These are phyloP conservation scores for Exophiala sp. DNA, from an alignment of 2,329 filamentous ascomycete genomes.

Conservation along the genomic window DNA sequence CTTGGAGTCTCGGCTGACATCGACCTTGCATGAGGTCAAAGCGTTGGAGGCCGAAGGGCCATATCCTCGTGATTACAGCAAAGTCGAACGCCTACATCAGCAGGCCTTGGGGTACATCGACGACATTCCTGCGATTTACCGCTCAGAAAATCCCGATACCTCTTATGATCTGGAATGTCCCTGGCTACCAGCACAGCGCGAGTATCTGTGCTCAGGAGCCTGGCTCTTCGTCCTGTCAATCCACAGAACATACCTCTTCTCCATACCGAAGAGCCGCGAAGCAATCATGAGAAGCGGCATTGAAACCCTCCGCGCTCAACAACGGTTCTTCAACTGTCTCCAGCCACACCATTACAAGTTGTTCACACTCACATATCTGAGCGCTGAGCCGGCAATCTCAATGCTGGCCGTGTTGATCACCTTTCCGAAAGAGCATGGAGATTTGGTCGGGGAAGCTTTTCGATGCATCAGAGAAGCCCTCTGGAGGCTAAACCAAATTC, in stretches of 20 bases:
- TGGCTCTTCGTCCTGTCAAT: constrained; percentile 11
- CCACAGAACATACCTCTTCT: constrained; percentile 13
- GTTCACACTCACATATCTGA: constrained; percentile 10
- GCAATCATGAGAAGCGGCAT: constrained; percentile 7
- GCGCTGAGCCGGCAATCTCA: constrained; percentile 8
- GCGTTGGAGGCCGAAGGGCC: constrained; percentile 9
- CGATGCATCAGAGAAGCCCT: constrained; percentile 6
- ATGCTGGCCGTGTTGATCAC: constrained; percentile 14
- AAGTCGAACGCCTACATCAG: constrained; percentile 10
- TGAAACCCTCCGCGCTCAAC: constrained; percentile 8
- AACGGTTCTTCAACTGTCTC: constrained; percentile 3
- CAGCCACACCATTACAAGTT: constrained; percentile 8
- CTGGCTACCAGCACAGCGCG: constrained; percentile 5
- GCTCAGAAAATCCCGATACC: constrained; percentile 5
- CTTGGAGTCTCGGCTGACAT: constrained; percentile 7
- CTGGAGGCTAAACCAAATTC: constrained; percentile 7
- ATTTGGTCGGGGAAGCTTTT: constrained; percentile 5
- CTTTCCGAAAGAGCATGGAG: constrained; percentile 5
- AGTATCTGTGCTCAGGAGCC: constrained; percentile 7
- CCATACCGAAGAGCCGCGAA: constrained; percentile 3
- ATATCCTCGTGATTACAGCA: constrained; percentile 9
- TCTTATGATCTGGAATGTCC: constrained; percentile 10
- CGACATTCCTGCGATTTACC: constrained; percentile 2
- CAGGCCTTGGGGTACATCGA: constrained; percentile 8
- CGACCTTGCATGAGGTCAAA: constrained; percentile 2